Evolutionary conservation across 352 stramenopile genomes (phyloP).

Genomic region (Phytophthora sp.): DNA sequence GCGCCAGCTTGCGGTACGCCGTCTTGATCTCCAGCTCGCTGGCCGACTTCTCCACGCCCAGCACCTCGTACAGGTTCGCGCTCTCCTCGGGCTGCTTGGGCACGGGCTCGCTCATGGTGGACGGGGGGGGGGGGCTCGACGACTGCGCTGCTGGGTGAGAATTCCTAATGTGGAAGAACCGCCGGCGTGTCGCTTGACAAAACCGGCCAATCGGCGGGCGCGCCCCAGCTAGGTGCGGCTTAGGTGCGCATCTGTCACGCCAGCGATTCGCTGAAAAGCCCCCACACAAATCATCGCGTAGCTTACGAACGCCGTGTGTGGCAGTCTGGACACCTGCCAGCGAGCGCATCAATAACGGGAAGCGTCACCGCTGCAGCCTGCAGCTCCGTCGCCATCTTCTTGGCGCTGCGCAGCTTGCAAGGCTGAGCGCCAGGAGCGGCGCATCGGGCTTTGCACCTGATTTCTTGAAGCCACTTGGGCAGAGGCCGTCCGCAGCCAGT

Average conservation of each 20-base stretch:
- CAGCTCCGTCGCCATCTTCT: no score
- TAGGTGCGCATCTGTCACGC: no score
- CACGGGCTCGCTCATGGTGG: conserved; percentile 58
- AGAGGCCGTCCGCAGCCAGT: conserved; percentile 8
- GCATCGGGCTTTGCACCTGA: conserved; percentile 14
- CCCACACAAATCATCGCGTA: no score
- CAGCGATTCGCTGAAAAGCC: no score
- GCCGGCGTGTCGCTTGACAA: background rate
- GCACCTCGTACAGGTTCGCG: conserved; percentile 85
- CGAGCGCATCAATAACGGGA: no score
- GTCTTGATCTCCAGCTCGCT: conserved; percentile 92
- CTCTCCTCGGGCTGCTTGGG: conserved; percentile 57
- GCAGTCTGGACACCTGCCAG: no score
- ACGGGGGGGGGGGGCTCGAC: background rate
- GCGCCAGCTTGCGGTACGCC: conserved; percentile 88
- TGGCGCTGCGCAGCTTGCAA: no score
- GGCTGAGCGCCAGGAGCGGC: no score
- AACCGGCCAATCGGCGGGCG: no score
- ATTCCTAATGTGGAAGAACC: conserved; percentile 26
- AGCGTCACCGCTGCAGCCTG: no score
- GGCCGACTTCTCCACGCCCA: conserved; percentile 90
- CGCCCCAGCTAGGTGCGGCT: no score
- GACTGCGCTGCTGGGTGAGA: conserved; percentile 13
- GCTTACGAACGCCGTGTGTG: no score
- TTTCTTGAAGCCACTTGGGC: conserved; percentile 30